Conservation (phyloP, 2,329 filamentous ascomycete species). For the Venturia carpophila region DNA sequence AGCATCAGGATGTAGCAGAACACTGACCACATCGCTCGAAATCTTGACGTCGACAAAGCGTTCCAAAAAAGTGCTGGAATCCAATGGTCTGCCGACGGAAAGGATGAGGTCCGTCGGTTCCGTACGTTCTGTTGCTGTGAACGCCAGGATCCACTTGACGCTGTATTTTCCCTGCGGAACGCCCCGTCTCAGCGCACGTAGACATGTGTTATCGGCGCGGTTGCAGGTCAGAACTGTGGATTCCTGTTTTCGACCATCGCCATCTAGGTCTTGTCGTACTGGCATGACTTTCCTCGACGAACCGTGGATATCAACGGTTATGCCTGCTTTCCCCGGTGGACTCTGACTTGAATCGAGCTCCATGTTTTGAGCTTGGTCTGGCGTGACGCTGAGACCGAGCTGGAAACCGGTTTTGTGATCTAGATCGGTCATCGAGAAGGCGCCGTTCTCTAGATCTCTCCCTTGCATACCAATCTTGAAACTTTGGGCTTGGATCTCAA, state of each 20-base stretch:
- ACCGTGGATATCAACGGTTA: constrained; percentile 26
- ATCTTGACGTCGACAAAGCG: constrained; percentile 33
- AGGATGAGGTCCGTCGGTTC: constrained; percentile 30
- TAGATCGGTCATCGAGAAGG: constrained; percentile 29
- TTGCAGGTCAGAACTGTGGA: constrained; percentile 31
- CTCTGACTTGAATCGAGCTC: neutral
- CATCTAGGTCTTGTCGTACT: constrained; percentile 31
- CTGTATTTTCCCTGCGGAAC: constrained; percentile 33
- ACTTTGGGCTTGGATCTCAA: constrained; percentile 28
- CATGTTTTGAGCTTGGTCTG: neutral
- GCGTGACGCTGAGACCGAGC: constrained; percentile 22
- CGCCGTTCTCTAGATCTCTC: constrained; percentile 26
- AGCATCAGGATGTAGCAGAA: constrained; percentile 32
- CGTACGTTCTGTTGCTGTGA: constrained; percentile 24
- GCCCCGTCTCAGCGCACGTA: constrained; percentile 31
- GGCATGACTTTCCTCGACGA: constrained; percentile 28
- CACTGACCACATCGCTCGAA: constrained; percentile 31
- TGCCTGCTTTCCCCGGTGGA: constrained; percentile 21
- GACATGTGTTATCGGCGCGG: constrained; percentile 28
- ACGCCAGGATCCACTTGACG: constrained; percentile 29
- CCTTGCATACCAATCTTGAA: constrained; percentile 30
- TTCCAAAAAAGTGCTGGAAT: constrained; percentile 26
- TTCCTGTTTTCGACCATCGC: constrained; percentile 30
- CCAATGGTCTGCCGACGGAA: constrained; percentile 32
- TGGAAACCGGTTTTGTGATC: constrained; percentile 34